Evolutionary conservation across 2,329 filamentous ascomycete genomes (phyloP).

Genomic region (Talaromyces sp.): DNA sequence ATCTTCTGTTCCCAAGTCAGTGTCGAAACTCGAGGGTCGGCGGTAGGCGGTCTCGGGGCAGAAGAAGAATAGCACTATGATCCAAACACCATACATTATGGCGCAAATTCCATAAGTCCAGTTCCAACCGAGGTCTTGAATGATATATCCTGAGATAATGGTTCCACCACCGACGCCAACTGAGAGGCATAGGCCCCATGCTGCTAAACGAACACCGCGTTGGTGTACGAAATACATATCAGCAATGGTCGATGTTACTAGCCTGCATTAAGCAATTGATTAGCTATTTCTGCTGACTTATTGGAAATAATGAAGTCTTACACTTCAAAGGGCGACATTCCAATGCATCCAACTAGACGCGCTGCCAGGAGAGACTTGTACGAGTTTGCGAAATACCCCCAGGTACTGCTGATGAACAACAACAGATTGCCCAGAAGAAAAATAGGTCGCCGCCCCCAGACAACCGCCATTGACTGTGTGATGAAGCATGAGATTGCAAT

Average conservation of each 20-base stretch:
- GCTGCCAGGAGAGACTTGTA: slow-evolving; percentile 22
- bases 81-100: slow-evolving; percentile 20
- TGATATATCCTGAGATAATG: slow-evolving; percentile 40
- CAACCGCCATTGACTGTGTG: not conserved
- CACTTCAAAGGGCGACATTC: slow-evolving; percentile 24
- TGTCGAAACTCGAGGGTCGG: not conserved
- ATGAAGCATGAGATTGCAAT: not conserved
- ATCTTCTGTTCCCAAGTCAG: not conserved
- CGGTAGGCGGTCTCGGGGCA: slow-evolving; percentile 23
- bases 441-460: not conserved
- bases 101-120: slow-evolving; percentile 40
- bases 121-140: slow-evolving; percentile 38
- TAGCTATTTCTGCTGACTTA: not conserved
- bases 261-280: not conserved
- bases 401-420: slow-evolving; percentile 20
- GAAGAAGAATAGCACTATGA: slow-evolving; percentile 26
- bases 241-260: not conserved
- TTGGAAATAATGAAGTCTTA: not conserved
- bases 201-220: not conserved
- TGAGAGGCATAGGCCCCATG: slow-evolving; percentile 23
- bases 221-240: not conserved
- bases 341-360: slow-evolving; percentile 22
- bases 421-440: not conserved
- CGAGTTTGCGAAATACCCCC: slow-evolving; percentile 22
- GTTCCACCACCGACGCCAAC: slow-evolving; percentile 38